Base-by-base conservation (phyloP, 2,329 filamentous ascomycete genomes). In the Myriangium duriaei region DNA sequence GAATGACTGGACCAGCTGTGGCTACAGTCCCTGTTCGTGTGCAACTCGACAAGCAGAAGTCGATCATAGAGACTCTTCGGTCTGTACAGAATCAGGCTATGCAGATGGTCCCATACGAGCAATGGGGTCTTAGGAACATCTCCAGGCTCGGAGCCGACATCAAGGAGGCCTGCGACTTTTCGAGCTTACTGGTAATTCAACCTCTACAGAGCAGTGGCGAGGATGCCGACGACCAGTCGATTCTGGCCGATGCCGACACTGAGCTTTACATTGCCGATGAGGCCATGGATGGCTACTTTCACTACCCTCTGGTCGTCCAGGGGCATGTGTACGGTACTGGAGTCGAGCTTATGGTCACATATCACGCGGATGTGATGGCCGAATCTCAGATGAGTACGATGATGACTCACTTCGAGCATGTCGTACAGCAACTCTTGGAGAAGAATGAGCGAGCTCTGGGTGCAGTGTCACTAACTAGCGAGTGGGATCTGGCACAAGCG, bases 221-320 rank as follows among this genome's bases (percentile, higher is more conserved):
- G n/a, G n/a, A 26, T n/a, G 21, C 21, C 11, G 21, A 18, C 21
- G 26, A 18, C 18, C 5, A 10, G 12, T 15, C 21, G 24, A 4
- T 29, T 11, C 3, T 14, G 3, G 14, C 4, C 5, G 14, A n/a
- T 17, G 9, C 13, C 9, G 24, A 12, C 31, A 2, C n/a, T 16
- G 6, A 28, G 17, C 16, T 16, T 17, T 16, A 12, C 13, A 17
- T 17, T 30, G 3, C 28, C 13, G 14, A 16, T 31, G 10, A 26
- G 5, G 12, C 17, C 11, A 7, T 37, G 35, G 35, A 30, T 12
- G 26, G 11, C 4, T 58, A 57, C 37, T 56, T 56, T 46, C 57
- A 53, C 30, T 57, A 57, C 36, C 53, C 54, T 1, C 49, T 58
- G 19, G 50, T 53, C 16, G 51, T 57, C 45, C 53, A 51, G 11